Base-by-base conservation (phyloP, 371 early-diverging fungal species). In the Capillidium rhysosporum region DNA sequence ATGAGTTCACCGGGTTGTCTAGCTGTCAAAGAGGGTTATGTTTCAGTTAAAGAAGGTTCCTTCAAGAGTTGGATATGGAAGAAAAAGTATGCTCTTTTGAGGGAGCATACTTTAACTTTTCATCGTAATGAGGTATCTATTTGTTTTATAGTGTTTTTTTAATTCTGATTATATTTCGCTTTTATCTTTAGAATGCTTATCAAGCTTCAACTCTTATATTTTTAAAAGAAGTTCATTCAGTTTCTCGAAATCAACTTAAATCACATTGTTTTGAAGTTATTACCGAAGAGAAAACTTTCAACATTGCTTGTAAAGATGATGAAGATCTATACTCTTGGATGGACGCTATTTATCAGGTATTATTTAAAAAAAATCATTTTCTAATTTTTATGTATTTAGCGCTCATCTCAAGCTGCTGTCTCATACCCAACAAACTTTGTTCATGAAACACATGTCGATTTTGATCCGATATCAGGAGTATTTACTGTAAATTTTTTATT, bases 241-340 rank as follows among this genome's bases (percentile, higher is more conserved):
- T 92, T 18, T 75, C 77, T 46, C 77, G 95, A 49, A 78, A 80
- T 8, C 90, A 92, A 40, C 61, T 82, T 46, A 87, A 87, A 63
- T 73, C 81, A 25, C 87, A 86, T 66, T 90, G 90, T 61, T 82
- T 94, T 60, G 91, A 91, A 63, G 72, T 94, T 40, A 73, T 75
- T 38, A 87, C 90, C 25, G 84, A 80, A 65, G 90, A 88, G 48
- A 77, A 81, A 64, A 76, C 81, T 40, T 89, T 83, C 63, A 88
- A 75, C 65, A 65, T 95, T 39, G 74, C 86, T 20, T 88, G 87
- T 67, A 82, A 78, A 65, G 86, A 75, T 66, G 95, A 95, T 65
- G 89, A 89, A 58, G 93, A 95, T 57, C 70, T 95, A 28, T 95
- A 95, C 64, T 79, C 86, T 29, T 93, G 93, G 95, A 84, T 92